These are phyloP conservation scores for Penicillium brevicompactum DNA, from an alignment of 2,329 filamentous ascomycete species.

Conservation along the genomic window DNA sequence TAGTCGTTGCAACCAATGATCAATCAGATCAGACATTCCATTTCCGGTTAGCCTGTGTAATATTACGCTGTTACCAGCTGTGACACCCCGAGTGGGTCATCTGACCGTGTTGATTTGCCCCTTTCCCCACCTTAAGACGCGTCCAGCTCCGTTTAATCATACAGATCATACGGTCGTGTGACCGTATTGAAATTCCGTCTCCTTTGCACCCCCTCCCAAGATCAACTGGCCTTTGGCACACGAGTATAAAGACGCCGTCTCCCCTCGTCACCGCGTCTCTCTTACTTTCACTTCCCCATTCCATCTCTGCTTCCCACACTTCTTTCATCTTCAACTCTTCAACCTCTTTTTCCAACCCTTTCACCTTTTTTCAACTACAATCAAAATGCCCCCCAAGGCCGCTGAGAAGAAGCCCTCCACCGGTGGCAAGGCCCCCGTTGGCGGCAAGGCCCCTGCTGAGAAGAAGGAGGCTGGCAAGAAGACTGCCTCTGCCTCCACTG, in stretches of 20 bases:
- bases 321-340: conserved; percentile 33
- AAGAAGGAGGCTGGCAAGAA: conserved; percentile 99
- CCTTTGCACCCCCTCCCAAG: conserved; percentile 43
- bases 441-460: conserved; percentile 77
- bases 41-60: conserved; percentile 33
- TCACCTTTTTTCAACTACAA: conserved; percentile 29
- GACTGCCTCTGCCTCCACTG: conserved; percentile 78
- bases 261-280: conserved; percentile 45
- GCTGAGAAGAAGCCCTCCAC: conserved; percentile 96
- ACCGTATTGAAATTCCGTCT: conserved; percentile 52
- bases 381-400: conserved; percentile 94
- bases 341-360: conserved; percentile 27
- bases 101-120: conserved; percentile 21
- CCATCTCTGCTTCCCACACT: conserved; percentile 37
- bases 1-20: conserved; percentile 46
- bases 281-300: conserved; percentile 38
- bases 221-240: conserved; percentile 46
- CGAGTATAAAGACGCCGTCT: conserved; percentile 49
- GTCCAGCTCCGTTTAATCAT: conserved; percentile 41
- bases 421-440: conserved; percentile 87
- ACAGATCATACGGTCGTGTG: conserved; percentile 46
- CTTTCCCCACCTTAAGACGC: conserved; percentile 19
- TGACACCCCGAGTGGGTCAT: conserved; percentile 16
- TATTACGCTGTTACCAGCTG: conserved; percentile 16
- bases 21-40: conserved; percentile 35